These are phyloP conservation scores for Yamadazyma trypodendri DNA, from an alignment of 1,139 yeast genomes.

Conservation along the genomic window DNA sequence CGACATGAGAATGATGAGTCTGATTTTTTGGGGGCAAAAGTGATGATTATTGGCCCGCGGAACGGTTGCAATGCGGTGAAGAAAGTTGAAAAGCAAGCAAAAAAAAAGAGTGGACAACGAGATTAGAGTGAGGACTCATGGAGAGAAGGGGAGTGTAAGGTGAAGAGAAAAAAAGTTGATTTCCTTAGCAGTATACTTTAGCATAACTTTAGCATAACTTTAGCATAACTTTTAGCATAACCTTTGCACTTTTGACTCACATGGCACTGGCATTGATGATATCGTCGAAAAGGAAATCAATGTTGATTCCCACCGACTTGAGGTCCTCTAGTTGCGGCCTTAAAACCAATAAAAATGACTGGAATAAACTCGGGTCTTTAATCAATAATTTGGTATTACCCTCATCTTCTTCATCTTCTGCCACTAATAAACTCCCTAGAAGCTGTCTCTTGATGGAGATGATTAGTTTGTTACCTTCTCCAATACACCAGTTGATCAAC, in stretches of 20 bases:
- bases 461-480: slow-evolving; percentile 62
- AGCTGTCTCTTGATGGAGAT: slow-evolving; percentile 64
- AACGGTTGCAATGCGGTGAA: no score
- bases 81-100: neutral
- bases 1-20: no score
- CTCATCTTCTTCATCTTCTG: slow-evolving; percentile 18
- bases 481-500: slow-evolving; percentile 64
- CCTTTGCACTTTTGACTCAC: no score
- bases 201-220: no score
- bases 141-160: no score
- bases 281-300: slow-evolving; percentile 58
- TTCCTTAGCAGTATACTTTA: no score
- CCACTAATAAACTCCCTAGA: slow-evolving; percentile 52
- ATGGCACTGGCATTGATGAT: slow-evolving; percentile 14
- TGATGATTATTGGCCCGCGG: no score
- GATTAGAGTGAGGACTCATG: neutral
- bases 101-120: neutral
- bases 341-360: slow-evolving; percentile 52
- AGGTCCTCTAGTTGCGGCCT: slow-evolving; percentile 61
- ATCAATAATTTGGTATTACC: slow-evolving; percentile 21
- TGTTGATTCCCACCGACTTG: slow-evolving; percentile 68
- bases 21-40: no score
- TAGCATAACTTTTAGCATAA: no score
- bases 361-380: slow-evolving; percentile 30
- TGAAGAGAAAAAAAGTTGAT: no score